phyloP scores from a whole-genome alignment of 805 yeast genomes.

The Pichia nakasei region DNA sequence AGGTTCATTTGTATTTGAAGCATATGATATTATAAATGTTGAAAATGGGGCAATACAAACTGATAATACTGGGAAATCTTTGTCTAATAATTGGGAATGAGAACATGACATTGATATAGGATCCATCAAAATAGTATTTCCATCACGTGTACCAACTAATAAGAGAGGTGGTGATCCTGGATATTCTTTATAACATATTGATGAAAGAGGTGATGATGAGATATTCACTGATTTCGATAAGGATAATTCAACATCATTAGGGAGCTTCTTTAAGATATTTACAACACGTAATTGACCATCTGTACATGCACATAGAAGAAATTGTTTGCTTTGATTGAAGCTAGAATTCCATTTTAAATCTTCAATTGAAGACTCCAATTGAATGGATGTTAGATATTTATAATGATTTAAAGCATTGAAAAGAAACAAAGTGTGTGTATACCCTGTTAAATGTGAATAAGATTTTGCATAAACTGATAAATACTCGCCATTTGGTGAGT shows the following conservation, averaged over 20 bases:
- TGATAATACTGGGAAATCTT: slow-evolving; percentile 7
- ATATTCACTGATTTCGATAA: slow-evolving; percentile 1
- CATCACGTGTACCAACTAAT: slow-evolving; percentile 12
- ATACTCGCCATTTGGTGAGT: slow-evolving; percentile 9
- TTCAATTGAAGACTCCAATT: neutral
- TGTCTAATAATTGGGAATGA: slow-evolving; percentile 2
- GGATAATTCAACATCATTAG: neutral
- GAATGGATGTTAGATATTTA: neutral
- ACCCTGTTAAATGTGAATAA: neutral
- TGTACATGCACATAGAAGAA: slow-evolving; percentile 5
- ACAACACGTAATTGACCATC: slow-evolving; percentile 7
- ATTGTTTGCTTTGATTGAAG: neutral
- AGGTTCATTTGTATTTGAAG: neutral
- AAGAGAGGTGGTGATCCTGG: neutral
- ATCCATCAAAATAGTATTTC: slow-evolving; percentile 8
- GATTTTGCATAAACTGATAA: slow-evolving; percentile 5
- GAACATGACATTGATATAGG: slow-evolving; percentile 7
- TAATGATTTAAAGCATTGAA: slow-evolving; percentile 3
- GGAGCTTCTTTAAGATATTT: neutral
- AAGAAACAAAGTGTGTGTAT: slow-evolving; percentile 1
- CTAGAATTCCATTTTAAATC: neutral
- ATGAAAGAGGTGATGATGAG: slow-evolving; percentile 11
- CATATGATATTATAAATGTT: neutral
- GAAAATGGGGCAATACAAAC: slow-evolving; percentile 4
- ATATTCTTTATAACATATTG: neutral